Evolutionary conservation across 2,329 filamentous ascomycete species (phyloP).

Genomic region (Tolypocladium nubicola): DNA sequence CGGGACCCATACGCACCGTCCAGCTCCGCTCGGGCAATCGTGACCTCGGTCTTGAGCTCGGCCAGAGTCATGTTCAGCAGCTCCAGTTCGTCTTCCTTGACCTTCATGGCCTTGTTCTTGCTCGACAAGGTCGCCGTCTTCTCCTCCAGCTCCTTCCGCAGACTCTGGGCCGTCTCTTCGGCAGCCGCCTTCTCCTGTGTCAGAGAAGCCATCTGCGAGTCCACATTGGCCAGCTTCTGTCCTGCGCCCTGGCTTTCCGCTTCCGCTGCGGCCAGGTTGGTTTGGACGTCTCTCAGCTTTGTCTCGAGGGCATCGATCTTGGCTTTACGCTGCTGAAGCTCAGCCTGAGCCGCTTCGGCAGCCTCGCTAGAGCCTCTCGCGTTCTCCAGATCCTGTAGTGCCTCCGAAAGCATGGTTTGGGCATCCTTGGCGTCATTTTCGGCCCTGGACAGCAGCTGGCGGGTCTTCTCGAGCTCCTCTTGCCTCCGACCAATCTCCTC

Average conservation of each 20-base stretch:
- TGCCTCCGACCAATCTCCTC: constrained; percentile 49
- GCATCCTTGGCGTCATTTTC: constrained; percentile 26
- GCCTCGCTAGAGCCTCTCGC: constrained; percentile 14
- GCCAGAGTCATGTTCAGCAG: constrained; percentile 39
- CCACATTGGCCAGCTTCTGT: constrained; percentile 18
- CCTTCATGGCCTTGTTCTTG: constrained; percentile 33
- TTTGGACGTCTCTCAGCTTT: constrained; percentile 4
- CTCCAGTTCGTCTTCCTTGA: constrained; percentile 40
- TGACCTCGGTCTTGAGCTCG: constrained; percentile 51
- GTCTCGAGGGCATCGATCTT: constrained; percentile 28
- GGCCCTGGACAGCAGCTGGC: constrained; percentile 21
- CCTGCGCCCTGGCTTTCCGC: constrained; percentile 26
- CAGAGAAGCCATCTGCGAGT: constrained; percentile 20
- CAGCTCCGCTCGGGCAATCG: constrained; percentile 49
- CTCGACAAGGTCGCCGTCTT: constrained; percentile 7
- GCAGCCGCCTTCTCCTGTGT: constrained; percentile 13
- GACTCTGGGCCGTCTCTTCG: constrained; percentile 14
- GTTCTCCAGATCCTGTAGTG: constrained; percentile 36
- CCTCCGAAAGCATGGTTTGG: constrained; percentile 38
- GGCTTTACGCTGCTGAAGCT: constrained; percentile 24
- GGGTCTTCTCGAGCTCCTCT: constrained; percentile 41
- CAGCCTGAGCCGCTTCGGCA: constrained; percentile 12
- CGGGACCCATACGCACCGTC: constrained; percentile 51
- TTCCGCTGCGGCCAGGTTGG: constrained; percentile 20
- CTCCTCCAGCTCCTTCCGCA: constrained; percentile 14